Percentiles rank a stretch among this genome's conserved stretches.
These are phyloP conservation scores for Stachybotrys chlorohalonatus DNA, from an alignment of 2,329 filamentous ascomycete genomes.

Conservation along the genomic window DNA sequence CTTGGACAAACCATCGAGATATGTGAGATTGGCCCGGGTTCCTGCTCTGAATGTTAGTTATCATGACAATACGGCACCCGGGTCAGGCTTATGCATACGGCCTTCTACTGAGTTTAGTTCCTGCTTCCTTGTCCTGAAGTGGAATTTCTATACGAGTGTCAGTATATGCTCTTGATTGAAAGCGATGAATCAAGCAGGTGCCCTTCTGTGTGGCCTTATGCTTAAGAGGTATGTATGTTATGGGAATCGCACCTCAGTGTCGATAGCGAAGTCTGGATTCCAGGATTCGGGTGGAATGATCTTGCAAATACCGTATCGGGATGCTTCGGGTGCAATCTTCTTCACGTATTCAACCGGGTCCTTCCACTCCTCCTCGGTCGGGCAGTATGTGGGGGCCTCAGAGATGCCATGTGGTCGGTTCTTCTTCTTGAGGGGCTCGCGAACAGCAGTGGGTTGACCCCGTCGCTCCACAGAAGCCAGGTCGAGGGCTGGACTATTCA, in stretches of 20 bases:
- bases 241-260: conserved; percentile 66
- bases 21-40: conserved; percentile 90
- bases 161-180: neutral
- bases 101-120: conserved; percentile 97
- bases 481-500: conserved; percentile 60
- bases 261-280: conserved; percentile 93
- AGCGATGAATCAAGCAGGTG: neutral
- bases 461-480: conserved; percentile 85
- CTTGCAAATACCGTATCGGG: conserved; percentile 86
- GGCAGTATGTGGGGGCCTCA: conserved; percentile 84
- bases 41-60: conserved; percentile 37
- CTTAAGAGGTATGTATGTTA: conserved; percentile 1
- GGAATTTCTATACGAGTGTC: conserved; percentile 62
- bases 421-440: conserved; percentile 68
- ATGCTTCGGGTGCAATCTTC: conserved; percentile 81
- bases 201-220: neutral
- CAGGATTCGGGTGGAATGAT: conserved; percentile 89
- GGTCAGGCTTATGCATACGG: conserved; percentile 49
- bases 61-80: neutral
- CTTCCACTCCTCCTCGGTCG: conserved; percentile 88
- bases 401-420: conserved; percentile 74
- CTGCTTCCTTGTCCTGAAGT: conserved; percentile 92
- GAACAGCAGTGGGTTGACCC: conserved; percentile 67
- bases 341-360: conserved; percentile 90
- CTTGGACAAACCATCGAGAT: conserved; percentile 88